Conservation (phyloP, 164 flowering plant genomes). For the Piper longum region DNA sequence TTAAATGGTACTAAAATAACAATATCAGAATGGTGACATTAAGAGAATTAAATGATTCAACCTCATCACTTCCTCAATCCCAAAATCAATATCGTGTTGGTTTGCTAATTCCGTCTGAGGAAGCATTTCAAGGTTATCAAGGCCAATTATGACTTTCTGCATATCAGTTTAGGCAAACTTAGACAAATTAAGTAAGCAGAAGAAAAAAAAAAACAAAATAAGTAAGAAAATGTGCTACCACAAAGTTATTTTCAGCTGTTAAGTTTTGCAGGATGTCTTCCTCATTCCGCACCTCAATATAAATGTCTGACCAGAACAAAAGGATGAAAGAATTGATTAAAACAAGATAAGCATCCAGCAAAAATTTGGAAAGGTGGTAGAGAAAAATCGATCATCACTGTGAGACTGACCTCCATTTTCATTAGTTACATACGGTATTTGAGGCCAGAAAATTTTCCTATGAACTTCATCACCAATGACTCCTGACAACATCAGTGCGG, state of each 20-base stretch:
- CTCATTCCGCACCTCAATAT: slow-evolving; percentile 63
- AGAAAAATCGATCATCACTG: not conserved
- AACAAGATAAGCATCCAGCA: slow-evolving; percentile 3
- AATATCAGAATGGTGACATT: no score
- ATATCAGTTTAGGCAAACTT: slow-evolving; percentile 8
- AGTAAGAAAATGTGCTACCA: slow-evolving; percentile 31
- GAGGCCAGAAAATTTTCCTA: slow-evolving; percentile 78
- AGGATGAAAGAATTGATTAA: slow-evolving; percentile 2
- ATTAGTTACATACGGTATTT: slow-evolving; percentile 73
- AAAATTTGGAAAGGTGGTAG: not conserved
- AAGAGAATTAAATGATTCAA: not conserved
- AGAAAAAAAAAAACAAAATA: not conserved
- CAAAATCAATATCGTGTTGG: slow-evolving; percentile 53
- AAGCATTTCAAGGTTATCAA: slow-evolving; percentile 58
- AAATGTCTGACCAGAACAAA: slow-evolving; percentile 45
- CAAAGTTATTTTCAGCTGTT: slow-evolving; percentile 53
- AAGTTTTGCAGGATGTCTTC: slow-evolving; percentile 62
- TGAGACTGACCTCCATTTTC: slow-evolving; percentile 77
- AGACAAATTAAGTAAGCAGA: not conserved
- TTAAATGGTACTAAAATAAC: not conserved
- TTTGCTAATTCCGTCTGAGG: slow-evolving; percentile 54
- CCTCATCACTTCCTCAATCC: slow-evolving; percentile 45
- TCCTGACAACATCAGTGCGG: slow-evolving; percentile 67
- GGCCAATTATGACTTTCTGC: slow-evolving; percentile 84
- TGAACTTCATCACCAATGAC: slow-evolving; percentile 42